Conservation (phyloP, 2,329 filamentous ascomycete species). For the Fusarium compactum region DNA sequence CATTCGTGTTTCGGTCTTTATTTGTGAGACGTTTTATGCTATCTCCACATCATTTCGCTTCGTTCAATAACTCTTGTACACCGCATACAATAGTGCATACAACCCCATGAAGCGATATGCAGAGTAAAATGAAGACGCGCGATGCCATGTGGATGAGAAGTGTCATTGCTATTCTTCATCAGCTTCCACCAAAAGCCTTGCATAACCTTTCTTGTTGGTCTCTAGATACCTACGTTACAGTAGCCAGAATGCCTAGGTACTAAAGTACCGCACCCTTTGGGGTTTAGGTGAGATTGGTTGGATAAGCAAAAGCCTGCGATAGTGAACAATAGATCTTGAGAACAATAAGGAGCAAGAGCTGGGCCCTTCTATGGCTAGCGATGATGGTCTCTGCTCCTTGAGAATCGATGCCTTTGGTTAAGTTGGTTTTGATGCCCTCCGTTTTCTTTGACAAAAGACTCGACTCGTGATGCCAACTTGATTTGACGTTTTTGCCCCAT, state of each 20-base stretch:
- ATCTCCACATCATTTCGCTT: slow-evolving; percentile 45
- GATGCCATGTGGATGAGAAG: slow-evolving; percentile 7
- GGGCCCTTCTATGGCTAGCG: slow-evolving; percentile 27
- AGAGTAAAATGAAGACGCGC: slow-evolving; percentile 42
- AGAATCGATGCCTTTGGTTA: neutral
- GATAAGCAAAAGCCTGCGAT: slow-evolving; percentile 10
- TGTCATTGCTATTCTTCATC: slow-evolving; percentile 13
- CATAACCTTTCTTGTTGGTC: slow-evolving; percentile 15
- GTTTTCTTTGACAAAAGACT: slow-evolving; percentile 16
- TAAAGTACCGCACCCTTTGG: neutral
- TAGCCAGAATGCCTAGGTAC: neutral
- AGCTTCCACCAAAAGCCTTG: slow-evolving; percentile 21
- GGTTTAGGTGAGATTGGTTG: slow-evolving; percentile 6
- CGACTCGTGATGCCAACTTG: slow-evolving; percentile 16
- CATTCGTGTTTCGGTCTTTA: slow-evolving; percentile 21
- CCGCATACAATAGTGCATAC: slow-evolving; percentile 37
- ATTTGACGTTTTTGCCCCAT: slow-evolving; percentile 16
- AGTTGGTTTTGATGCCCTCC: slow-evolving; percentile 13
- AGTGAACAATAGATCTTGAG: slow-evolving; percentile 16
- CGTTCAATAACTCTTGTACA: slow-evolving; percentile 36
- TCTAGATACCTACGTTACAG: neutral
- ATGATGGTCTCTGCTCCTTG: slow-evolving; percentile 25
- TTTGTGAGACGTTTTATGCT: slow-evolving; percentile 21
- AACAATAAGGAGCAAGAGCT: slow-evolving; percentile 24
- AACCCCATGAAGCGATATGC: slow-evolving; percentile 39